A percentile compares a stretch with the other conserved stretches of the same genome.
phyloP scores from a whole-genome alignment of 345 rosid genomes.

The Salix viminalis region DNA sequence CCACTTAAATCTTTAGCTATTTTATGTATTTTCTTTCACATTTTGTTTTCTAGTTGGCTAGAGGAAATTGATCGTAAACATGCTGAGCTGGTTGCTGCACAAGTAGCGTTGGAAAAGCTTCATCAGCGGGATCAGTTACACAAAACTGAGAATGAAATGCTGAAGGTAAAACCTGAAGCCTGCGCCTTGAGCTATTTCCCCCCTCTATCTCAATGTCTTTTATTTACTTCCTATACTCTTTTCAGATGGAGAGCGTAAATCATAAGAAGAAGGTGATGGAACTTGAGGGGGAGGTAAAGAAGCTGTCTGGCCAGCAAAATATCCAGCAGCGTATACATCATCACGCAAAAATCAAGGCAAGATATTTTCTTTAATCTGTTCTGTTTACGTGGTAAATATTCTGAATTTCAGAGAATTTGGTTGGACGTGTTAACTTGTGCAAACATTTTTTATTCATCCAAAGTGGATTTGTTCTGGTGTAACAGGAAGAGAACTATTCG shows the following conservation, averaged over 20 bases:
- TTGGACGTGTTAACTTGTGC: not conserved
- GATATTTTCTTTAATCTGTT: slow-evolving; percentile 11
- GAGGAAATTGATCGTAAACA: slow-evolving; percentile 81
- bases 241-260: slow-evolving; percentile 62
- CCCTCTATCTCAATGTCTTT: not conserved
- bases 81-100: slow-evolving; percentile 64
- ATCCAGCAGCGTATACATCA: slow-evolving; percentile 88
- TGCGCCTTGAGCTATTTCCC: not conserved
- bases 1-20: not conserved
- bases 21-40: slow-evolving; percentile 1
- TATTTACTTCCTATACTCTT: slow-evolving; percentile 3
- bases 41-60: slow-evolving; percentile 55
- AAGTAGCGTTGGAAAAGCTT: slow-evolving; percentile 66
- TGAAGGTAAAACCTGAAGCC: slow-evolving; percentile 47
- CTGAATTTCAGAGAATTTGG: not conserved
- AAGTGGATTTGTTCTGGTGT: slow-evolving; percentile 4
- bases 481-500: slow-evolving; percentile 84
- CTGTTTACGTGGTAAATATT: not conserved
- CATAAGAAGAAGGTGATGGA: slow-evolving; percentile 58
- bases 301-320: slow-evolving; percentile 82
- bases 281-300: slow-evolving; percentile 75
- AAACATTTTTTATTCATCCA: not conserved
- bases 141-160: slow-evolving; percentile 67
- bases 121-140: slow-evolving; percentile 63
- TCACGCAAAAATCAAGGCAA: slow-evolving; percentile 88